Conservation (phyloP, 2,329 filamentous ascomycete genomes). For the Monilinia aucupariae region DNA sequence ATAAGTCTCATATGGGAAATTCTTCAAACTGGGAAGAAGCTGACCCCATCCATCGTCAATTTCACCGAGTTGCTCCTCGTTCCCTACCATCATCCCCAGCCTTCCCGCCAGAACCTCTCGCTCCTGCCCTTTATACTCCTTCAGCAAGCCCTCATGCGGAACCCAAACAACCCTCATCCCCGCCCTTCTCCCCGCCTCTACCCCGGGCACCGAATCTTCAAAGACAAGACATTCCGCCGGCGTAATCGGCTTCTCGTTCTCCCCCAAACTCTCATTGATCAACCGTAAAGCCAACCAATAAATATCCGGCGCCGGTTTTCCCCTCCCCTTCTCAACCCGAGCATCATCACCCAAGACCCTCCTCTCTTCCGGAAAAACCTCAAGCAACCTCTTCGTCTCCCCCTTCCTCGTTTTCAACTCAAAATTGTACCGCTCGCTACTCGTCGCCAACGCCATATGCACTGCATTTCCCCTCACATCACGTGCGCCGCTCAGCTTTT, state of each 20-base stretch:
- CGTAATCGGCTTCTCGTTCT: conserved; percentile 58
- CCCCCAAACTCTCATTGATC: conserved; percentile 67
- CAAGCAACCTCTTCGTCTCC: conserved; percentile 39
- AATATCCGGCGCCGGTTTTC: conserved; percentile 93
- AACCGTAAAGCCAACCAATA: conserved; percentile 79
- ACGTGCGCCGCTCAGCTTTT: conserved; percentile 42
- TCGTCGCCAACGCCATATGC: background rate
- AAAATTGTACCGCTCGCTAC: background rate
- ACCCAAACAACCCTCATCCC: conserved; percentile 95
- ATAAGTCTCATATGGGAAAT: conserved; percentile 55
- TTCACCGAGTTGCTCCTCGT: conserved; percentile 55
- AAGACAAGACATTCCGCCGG: conserved; percentile 93
- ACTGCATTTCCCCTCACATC: background rate
- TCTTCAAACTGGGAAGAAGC: conserved; percentile 45
- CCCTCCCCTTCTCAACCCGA: conserved; percentile 68
- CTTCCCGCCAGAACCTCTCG: conserved; percentile 76
- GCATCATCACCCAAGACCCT: conserved; percentile 77
- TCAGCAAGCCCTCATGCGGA: conserved; percentile 72
- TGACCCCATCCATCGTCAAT: conserved; percentile 57
- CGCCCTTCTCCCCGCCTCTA: conserved; percentile 82
- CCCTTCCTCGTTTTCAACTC: conserved; percentile 19
- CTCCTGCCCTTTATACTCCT: conserved; percentile 72
- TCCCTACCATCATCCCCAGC: conserved; percentile 44
- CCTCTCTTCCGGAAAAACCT: conserved; percentile 80
- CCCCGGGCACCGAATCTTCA: conserved; percentile 89